These are phyloP conservation scores for Yamadazyma philogaea DNA, from an alignment of 805 yeast species.

Conservation along the genomic window DNA sequence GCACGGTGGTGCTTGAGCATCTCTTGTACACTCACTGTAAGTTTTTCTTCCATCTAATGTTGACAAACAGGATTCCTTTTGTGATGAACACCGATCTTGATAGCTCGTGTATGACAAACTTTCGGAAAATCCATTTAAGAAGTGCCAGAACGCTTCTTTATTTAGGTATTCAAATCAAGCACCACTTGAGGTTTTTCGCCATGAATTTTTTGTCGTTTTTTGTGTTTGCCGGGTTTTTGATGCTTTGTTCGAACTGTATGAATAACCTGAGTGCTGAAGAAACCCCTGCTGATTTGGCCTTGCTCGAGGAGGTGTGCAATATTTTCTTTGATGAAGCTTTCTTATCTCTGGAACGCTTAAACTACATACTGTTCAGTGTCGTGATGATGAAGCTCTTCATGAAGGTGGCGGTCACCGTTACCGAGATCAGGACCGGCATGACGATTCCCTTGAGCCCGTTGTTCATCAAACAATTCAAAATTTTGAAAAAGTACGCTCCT, in stretches of 20 bases:
- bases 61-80: slow-evolving; percentile 32
- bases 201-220: slow-evolving; percentile 21
- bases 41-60: slow-evolving; percentile 26
- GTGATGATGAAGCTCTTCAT: slow-evolving; percentile 14
- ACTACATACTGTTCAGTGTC: slow-evolving; percentile 2
- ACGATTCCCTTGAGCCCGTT: not conserved
- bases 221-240: slow-evolving; percentile 28
- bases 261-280: slow-evolving; percentile 21
- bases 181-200: slow-evolving; percentile 14
- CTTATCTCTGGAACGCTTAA: slow-evolving; percentile 4
- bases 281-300: slow-evolving; percentile 19
- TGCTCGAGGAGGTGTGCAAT: slow-evolving; percentile 18
- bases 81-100: slow-evolving; percentile 14
- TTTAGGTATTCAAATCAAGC: slow-evolving; percentile 18
- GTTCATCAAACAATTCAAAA: slow-evolving; percentile 8
- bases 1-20: not conserved
- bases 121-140: slow-evolving; percentile 25
- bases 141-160: slow-evolving; percentile 30
- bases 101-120: slow-evolving; percentile 15
- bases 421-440: slow-evolving; percentile 7
- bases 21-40: slow-evolving; percentile 19
- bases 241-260: slow-evolving; percentile 25
- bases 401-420: slow-evolving; percentile 8
- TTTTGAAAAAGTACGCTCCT: slow-evolving; percentile 10
- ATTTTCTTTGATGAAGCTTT: slow-evolving; percentile 7